Evolutionary conservation across 2,329 filamentous ascomycete genomes (phyloP).

Genomic region (Thielaviopsis punctulata): DNA sequence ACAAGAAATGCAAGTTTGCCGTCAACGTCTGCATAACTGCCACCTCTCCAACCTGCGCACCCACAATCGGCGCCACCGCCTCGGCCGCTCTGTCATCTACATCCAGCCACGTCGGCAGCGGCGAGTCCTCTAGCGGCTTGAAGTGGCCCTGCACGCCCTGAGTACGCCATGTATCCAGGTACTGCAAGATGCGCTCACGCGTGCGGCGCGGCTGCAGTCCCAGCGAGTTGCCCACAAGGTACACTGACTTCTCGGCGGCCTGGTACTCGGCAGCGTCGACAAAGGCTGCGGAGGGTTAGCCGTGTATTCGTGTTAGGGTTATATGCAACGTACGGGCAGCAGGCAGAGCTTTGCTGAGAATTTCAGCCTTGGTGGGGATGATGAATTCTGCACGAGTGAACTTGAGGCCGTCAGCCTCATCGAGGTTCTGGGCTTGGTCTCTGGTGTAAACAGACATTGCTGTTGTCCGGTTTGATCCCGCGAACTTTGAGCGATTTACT

Average conservation of each 20-base stretch:
- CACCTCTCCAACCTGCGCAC: slow-evolving; percentile 51
- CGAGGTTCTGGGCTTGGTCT: slow-evolving; percentile 21
- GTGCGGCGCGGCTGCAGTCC: slow-evolving; percentile 55
- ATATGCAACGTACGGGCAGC: slow-evolving; percentile 12
- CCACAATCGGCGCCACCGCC: slow-evolving; percentile 53
- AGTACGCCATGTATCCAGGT: slow-evolving; percentile 61
- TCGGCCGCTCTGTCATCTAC: slow-evolving; percentile 50
- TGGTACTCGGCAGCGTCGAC: background rate
- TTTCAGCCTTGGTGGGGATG: slow-evolving; percentile 37
- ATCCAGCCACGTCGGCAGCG: slow-evolving; percentile 53
- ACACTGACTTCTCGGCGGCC: slow-evolving; percentile 31
- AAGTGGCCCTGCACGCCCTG: slow-evolving; percentile 74
- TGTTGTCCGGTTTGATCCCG: too few relatives aligned
- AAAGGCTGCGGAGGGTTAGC: slow-evolving; percentile 3
- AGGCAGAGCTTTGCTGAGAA: slow-evolving; percentile 17
- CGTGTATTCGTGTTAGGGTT: background rate
- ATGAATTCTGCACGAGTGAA: slow-evolving; percentile 49
- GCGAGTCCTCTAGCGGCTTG: slow-evolving; percentile 45
- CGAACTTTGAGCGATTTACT: too few relatives aligned
- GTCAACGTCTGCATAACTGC: slow-evolving; percentile 73
- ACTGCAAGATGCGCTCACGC: slow-evolving; percentile 45
- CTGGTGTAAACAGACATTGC: slow-evolving; percentile 4
- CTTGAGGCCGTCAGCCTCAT: slow-evolving; percentile 36
- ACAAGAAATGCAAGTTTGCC: slow-evolving; percentile 57
- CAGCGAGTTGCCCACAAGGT: slow-evolving; percentile 81